Evolutionary conservation across 768 basidiomycete genomes (phyloP), one percentile per base, ranked within the genome.

Genomic region (Gautieria morchelliformis): DNA sequence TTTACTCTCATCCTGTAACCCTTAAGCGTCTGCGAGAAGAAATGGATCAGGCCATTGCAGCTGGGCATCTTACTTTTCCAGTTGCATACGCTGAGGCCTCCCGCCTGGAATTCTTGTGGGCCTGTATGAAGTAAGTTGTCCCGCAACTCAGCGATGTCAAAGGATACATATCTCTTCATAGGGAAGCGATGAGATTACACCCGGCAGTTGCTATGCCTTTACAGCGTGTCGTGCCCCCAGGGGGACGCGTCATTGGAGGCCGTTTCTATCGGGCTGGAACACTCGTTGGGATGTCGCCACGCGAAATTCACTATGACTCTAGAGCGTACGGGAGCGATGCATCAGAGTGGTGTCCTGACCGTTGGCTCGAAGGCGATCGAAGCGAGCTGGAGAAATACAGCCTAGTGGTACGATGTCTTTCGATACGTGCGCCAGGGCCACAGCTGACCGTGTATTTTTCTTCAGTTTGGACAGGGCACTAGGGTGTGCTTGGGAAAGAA

Each of bases 201-300:
- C 69, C 70, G 9, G 70, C 70, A 24, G 68, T 66, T n/a, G 70
- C 70, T 3, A 70, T 73, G 30, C 72, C 71, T 7, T 63, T 73
- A 1, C 71, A 67, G 22, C 64, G 73, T 27, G 48, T 64, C 12
- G 72, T 69, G 7, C 70, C 71, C 24, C 52, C 56, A 19, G 66
- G 68, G 48, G 53, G 62, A 60, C 24, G 59, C 61, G 33, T 64
- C 1, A 64, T 63, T 49, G 60, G n/a, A 66, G 66, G 44, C 49
- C 60, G 41, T 63, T 64, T 59, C 67, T 73, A 62, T 65, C 68
- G 48, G 53, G 62, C 54, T 19, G 72, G 72, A 67, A 69, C 69
- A 22, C 67, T 69, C 30, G 62, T 74, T 35, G 69, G 68, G 24
- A 70, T 70, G n/a, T 70, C 71, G 0, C 66, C 67, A 2, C 71